phyloP scores from a whole-genome alignment of 768 basidiomycete genomes.

The Piloderma croceum region DNA sequence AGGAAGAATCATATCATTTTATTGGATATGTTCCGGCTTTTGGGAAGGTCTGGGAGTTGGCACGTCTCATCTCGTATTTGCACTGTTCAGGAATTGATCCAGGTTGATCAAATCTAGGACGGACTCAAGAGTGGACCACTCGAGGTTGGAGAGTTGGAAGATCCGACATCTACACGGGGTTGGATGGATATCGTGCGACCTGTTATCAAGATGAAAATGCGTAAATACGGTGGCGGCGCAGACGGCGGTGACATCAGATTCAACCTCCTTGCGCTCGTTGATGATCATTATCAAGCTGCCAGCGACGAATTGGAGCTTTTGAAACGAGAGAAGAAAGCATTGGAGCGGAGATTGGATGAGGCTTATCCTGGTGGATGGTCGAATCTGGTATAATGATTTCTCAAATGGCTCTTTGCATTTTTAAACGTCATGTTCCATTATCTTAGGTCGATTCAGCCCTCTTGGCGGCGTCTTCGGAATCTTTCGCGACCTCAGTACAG shows the following conservation, averaged over 20 bases:
- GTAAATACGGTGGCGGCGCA: slow-evolving; percentile 44
- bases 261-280: slow-evolving; percentile 57
- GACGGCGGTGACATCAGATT: slow-evolving; percentile 47
- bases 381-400: slow-evolving; percentile 23
- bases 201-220: slow-evolving; percentile 56
- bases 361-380: slow-evolving; percentile 30
- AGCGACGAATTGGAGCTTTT: slow-evolving; percentile 51
- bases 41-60: slow-evolving; percentile 68
- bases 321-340: slow-evolving; percentile 38
- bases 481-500: slow-evolving; percentile 28
- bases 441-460: slow-evolving; percentile 37
- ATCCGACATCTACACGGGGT: slow-evolving; percentile 6
- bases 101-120: no score
- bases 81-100: no score
- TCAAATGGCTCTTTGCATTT: not conserved
- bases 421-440: not conserved
- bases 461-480: slow-evolving; percentile 21
- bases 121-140: slow-evolving; percentile 58
- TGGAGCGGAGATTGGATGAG: slow-evolving; percentile 41
- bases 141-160: slow-evolving; percentile 54
- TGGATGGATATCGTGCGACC: slow-evolving; percentile 65
- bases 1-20: slow-evolving; percentile 54
- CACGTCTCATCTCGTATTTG: no score
- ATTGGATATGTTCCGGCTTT: slow-evolving; percentile 58
- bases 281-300: slow-evolving; percentile 40